A percentile compares a stretch with the other conserved stretches of the same genome.
Conservation (phyloP, 495 filamentous ascomycete species). For the Penicillium mononematosum region DNA sequence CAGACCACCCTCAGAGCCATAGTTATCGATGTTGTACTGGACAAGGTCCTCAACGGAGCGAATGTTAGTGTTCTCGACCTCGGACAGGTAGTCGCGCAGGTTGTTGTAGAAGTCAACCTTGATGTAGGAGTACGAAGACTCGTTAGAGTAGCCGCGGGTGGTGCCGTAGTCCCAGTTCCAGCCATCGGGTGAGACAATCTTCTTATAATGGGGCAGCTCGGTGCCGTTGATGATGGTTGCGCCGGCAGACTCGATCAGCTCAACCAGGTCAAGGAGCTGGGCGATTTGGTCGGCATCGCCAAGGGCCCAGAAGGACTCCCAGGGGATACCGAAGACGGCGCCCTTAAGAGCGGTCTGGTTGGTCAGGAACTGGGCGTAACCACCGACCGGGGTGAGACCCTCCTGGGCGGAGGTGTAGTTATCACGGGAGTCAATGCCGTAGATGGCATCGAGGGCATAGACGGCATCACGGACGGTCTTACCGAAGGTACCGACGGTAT, state of each 20-base stretch:
- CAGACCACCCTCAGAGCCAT: constrained; percentile 66
- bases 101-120: constrained; percentile 80
- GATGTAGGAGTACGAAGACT: constrained; percentile 69
- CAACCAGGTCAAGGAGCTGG: constrained; percentile 52
- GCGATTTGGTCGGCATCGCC: constrained; percentile 53
- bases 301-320: constrained; percentile 64
- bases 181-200: constrained; percentile 58
- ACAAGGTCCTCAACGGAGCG: constrained; percentile 65
- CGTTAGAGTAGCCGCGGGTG: constrained; percentile 61
- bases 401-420: constrained; percentile 59
- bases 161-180: constrained; percentile 75
- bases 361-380: constrained; percentile 56
- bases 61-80: constrained; percentile 63
- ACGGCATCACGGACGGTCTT: constrained; percentile 65
- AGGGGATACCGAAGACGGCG: constrained; percentile 68
- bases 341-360: constrained; percentile 54
- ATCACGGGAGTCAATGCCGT: constrained; percentile 57
- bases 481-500: constrained; percentile 65
- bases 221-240: constrained; percentile 69
- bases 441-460: constrained; percentile 65
- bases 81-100: constrained; percentile 62
- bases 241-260: constrained; percentile 56
- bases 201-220: constrained; percentile 61
- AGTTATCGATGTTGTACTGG: constrained; percentile 64
- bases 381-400: constrained; percentile 51